Evolutionary conservation across 106 monocot species (phyloP).

Genomic region (Cymbidium sinense): DNA sequence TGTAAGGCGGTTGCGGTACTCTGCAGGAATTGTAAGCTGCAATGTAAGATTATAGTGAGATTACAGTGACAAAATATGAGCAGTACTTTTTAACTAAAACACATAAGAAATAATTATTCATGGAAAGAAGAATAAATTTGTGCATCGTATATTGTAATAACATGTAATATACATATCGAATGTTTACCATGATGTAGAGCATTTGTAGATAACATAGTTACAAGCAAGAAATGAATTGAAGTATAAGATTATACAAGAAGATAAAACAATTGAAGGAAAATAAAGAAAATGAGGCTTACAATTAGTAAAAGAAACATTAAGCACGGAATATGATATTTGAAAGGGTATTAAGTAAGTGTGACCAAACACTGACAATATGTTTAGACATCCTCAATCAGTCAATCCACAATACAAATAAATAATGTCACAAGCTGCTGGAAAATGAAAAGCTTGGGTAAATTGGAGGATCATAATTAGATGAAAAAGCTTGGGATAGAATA

Average conservation of each 20-base stretch:
- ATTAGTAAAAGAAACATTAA: neutral
- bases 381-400: neutral
- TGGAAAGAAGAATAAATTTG: neutral
- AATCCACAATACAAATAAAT: neutral
- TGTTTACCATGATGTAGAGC: neutral
- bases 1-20: conserved; percentile 48
- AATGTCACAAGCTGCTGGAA: neutral
- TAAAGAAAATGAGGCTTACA: neutral
- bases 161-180: neutral
- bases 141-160: neutral
- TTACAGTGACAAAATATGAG: neutral
- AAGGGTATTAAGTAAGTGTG: neutral
- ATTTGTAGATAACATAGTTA: neutral
- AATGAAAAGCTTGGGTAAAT: neutral
- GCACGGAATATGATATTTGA: neutral
- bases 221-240: neutral
- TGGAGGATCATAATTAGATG: neutral
- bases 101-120: neutral
- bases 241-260: neutral
- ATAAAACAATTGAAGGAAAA: neutral
- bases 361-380: neutral
- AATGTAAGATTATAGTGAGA: conserved; percentile 4
- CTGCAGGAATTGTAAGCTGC: conserved; percentile 54
- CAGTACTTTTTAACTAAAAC: neutral
- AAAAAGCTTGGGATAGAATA: neutral